Evolutionary conservation across 805 yeast species (phyloP), one percentile per base, ranked within the genome.

Genomic region (Ogataea sp.): DNA sequence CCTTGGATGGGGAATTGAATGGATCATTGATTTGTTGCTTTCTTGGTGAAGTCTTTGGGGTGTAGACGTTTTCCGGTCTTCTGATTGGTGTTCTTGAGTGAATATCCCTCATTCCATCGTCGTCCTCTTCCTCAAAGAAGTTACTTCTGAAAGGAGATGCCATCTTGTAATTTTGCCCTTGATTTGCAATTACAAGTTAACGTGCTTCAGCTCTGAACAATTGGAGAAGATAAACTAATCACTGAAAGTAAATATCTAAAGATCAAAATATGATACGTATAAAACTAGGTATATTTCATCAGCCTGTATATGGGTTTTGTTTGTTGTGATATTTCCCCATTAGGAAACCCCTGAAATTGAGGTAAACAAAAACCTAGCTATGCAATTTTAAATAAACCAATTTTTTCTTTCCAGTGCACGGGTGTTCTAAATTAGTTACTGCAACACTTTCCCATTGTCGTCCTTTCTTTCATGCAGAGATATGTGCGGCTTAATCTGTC

Each of bases 1-100:
- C 58, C 30, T 58, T 62, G 0, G 66, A 62, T 3, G 67, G 67
- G 3, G 64, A 58, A 26, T 41, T 46, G 43, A 27, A 18, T 14
- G 34, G 34, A 23, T 29, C 20, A 8, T 11, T 24, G 9, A 27
- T 18, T n/a, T 48, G n/a, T n/a, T n/a, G 42, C 44, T 52, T 57
- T 36, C 46, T 50, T 17, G 65, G 65, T 14, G 65, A 60, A 13
- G 49, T 35, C 11, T 34, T 17, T 8, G 64, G 62, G 20, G 65
- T 59, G 32, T 55, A 58, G 7, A 46, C 46, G 20, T 46, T 48
- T 1, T 53, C 61, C 1, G 65, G 65, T 45, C 48, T 55, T 37
- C 47, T 49, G n/a, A 54, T 37, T 9, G 61, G 61, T 11, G 64
- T 56, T 30, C 16, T 16, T 2, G 37, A 26, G 14, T 17, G 24